Base-by-base conservation (phyloP, 495 filamentous ascomycete genomes). In the Trichocladium antarcticum region DNA sequence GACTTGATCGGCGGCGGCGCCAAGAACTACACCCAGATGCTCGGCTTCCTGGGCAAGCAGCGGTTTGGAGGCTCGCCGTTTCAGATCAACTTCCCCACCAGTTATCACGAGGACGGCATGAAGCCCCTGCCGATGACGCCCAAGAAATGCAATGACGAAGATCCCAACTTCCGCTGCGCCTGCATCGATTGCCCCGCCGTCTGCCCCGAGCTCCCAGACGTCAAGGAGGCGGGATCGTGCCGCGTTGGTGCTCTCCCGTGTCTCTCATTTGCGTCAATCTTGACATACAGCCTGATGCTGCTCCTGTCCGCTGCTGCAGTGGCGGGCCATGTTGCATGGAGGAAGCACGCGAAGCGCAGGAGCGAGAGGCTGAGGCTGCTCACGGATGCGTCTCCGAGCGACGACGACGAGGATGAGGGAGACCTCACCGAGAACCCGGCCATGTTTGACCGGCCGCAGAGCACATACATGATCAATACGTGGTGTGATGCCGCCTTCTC, bases 1-100 rank as follows among this genome's bases (percentile, higher is more conserved):
- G 83, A 87, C 51, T 81, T 97, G 54, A 95, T 97, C 53, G 93
- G 92, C 8, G 93, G 92, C 10, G 88, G 89, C 21, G 93, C 92
- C 16, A 94, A 92, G 70, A 82, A 95, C 60, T 94, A 89, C 66
- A 74, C 75, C 0, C 73, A 81, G 24, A 85, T 98, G 57, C 62
- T 98, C 49, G 85, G 83, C 54, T 98, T 95, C 60, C 66, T 98
- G n/a, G 92, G 92, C 10, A 80, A 93, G 55, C 84, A 93, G 72
- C 89, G 89, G 60, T 67, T 78, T 6, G 74, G 90, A 14, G 93
- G 92, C 7, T 95, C 88, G 43, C 92, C 92, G 0, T 97, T 98
- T 67, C 93, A 97, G 69, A 92, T 98, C 66, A 87, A 98, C 70
- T 98, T 90, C 59, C 84, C 83, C 9, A 63, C 74, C 16, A 74